Percentiles rank a stretch among this genome's conserved stretches.
phyloP scores from a whole-genome alignment of 805 yeast genomes.

The Saccharomycopsis microspora region DNA sequence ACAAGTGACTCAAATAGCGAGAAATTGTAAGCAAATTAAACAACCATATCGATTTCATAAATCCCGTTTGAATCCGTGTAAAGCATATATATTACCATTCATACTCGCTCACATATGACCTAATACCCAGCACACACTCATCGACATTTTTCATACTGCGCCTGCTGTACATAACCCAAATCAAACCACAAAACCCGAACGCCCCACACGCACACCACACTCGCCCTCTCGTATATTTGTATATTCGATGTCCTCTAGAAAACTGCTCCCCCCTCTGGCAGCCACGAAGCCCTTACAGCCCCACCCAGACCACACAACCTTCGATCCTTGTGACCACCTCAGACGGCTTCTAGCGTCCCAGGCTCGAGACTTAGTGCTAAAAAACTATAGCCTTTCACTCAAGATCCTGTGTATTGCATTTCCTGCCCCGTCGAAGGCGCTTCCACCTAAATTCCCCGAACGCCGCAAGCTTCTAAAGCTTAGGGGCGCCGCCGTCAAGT shows the following conservation, averaged over 20 bases:
- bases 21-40: too few relatives aligned
- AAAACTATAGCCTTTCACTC: conserved; percentile 41
- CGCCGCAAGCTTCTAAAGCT: conserved; percentile 28
- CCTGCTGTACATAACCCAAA: too few relatives aligned
- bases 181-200: too few relatives aligned
- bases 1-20: too few relatives aligned
- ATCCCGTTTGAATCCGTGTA: too few relatives aligned
- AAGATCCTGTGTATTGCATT: conserved; percentile 28
- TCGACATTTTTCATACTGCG: too few relatives aligned
- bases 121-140: too few relatives aligned
- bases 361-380: conserved; percentile 37
- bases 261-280: background rate
- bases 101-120: too few relatives aligned
- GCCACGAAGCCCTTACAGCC: background rate
- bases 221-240: too few relatives aligned
- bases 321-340: conserved; percentile 40
- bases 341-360: conserved; percentile 34
- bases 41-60: too few relatives aligned
- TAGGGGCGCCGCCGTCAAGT: conserved; percentile 34
- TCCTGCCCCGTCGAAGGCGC: conserved; percentile 12
- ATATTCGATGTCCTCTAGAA: background rate
- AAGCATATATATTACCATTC: too few relatives aligned
- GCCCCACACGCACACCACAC: too few relatives aligned
- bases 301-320: conserved; percentile 20
- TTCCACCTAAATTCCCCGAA: conserved; percentile 22